Percentiles rank a stretch among this genome's conserved stretches.
These are phyloP conservation scores for Leucosporidium creatinivorum DNA, from an alignment of 768 basidiomycete species.

Conservation along the genomic window DNA sequence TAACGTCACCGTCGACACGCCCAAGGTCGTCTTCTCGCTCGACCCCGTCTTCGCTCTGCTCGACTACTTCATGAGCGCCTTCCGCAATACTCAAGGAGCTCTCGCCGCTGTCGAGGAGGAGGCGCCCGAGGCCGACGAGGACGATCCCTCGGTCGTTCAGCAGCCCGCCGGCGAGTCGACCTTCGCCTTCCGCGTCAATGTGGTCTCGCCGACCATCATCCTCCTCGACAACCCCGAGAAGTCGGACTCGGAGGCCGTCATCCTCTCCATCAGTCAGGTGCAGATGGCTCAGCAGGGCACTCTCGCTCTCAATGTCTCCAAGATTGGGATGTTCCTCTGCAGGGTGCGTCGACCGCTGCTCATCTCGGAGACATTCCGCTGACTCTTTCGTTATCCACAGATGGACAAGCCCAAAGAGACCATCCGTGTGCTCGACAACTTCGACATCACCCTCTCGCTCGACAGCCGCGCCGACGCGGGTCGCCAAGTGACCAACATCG, in stretches of 20 bases:
- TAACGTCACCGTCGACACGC: slow-evolving; percentile 82
- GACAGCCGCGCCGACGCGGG: slow-evolving; percentile 58
- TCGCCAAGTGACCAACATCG: slow-evolving; percentile 67
- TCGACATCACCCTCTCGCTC: slow-evolving; percentile 77
- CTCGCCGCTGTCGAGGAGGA: slow-evolving; percentile 9
- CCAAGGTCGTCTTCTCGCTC: slow-evolving; percentile 81
- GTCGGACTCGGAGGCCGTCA: slow-evolving; percentile 73
- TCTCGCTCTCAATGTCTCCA: slow-evolving; percentile 67
- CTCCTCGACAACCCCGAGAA: slow-evolving; percentile 79
- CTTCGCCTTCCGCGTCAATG: slow-evolving; percentile 66
- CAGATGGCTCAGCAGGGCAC: slow-evolving; percentile 87
- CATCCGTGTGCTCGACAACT: slow-evolving; percentile 85
- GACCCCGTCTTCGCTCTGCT: slow-evolving; percentile 85
- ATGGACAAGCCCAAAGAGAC: slow-evolving; percentile 79
- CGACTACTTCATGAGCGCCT: slow-evolving; percentile 67
- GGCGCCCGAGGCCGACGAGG: slow-evolving; percentile 16
- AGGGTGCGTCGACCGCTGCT: neutral
- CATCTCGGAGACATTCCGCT: neutral
- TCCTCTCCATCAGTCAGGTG: slow-evolving; percentile 71
- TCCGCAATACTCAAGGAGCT: slow-evolving; percentile 35
- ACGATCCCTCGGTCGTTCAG: slow-evolving; percentile 10
- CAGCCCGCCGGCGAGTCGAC: slow-evolving; percentile 17
- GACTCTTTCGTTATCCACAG: slow-evolving; percentile 34
- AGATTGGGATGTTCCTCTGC: slow-evolving; percentile 86
- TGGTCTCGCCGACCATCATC: slow-evolving; percentile 81